Evolutionary conservation across 495 filamentous ascomycete genomes (phyloP).

Genomic region (Copromyces sp.): DNA sequence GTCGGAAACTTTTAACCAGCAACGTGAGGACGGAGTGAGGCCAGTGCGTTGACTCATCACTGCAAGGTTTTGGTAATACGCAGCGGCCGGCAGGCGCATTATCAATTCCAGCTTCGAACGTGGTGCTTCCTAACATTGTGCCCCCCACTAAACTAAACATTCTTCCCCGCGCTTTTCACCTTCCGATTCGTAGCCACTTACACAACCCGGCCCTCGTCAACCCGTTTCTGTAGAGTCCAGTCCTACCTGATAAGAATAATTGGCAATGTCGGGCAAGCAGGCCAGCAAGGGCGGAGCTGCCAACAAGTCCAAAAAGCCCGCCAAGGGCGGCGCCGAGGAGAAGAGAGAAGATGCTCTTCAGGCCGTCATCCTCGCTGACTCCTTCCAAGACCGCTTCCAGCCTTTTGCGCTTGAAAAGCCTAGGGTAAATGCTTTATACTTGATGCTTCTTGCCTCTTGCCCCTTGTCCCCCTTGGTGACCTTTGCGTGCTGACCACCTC

Average conservation of each 20-base stretch:
- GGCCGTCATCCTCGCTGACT: conserved; percentile 86
- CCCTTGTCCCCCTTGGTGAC: not conserved
- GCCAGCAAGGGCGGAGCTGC: conserved; percentile 30
- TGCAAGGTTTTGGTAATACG: not conserved
- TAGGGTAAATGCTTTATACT: conserved; percentile 48
- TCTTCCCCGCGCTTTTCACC: not conserved
- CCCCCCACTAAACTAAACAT: not conserved
- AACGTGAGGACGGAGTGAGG: not conserved
- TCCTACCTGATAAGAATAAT: not conserved
- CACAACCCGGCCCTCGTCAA: not conserved
- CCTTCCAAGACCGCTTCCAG: conserved; percentile 81
- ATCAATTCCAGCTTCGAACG: not conserved
- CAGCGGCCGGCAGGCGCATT: not conserved
- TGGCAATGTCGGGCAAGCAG: conserved; percentile 37
- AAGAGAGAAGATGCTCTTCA: conserved; percentile 83
- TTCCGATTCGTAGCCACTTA: not conserved
- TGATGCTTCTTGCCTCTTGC: not conserved
- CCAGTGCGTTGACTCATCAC: not conserved
- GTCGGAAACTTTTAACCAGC: not conserved
- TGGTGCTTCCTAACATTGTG: not conserved
- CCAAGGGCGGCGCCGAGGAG: conserved; percentile 39
- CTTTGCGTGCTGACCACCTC: conserved; percentile 3
- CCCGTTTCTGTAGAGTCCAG: not conserved
- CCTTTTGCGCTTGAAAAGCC: conserved; percentile 86
- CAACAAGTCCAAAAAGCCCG: conserved; percentile 47